phyloP scores from a whole-genome alignment of 139 green algal genomes.

The Mychonastes homosphaera region DNA sequence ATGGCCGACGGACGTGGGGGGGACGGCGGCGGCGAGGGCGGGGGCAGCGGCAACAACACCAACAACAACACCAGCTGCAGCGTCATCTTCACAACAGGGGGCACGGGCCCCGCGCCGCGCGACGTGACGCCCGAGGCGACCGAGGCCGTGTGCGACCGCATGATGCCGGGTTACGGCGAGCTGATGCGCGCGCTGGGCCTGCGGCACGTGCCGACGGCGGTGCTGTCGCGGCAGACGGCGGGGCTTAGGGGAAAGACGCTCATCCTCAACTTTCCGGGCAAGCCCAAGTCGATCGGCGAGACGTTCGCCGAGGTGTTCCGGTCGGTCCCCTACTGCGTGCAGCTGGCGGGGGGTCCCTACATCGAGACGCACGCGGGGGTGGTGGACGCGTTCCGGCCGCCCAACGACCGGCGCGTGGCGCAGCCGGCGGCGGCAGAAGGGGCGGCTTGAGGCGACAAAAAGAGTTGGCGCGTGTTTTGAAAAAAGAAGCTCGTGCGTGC shows the following conservation, averaged over 20 bases:
- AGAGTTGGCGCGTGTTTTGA: too few species aligned
- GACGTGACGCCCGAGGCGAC: constrained; percentile 92
- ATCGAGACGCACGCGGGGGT: constrained; percentile 63
- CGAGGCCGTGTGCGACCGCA: constrained; percentile 69
- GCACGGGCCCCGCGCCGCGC: constrained; percentile 69
- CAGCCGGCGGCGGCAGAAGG: constrained; percentile 5
- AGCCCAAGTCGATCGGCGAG: constrained; percentile 85
- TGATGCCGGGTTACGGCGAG: constrained; percentile 90
- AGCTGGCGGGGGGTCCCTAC: constrained; percentile 67
- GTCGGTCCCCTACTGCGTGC: constrained; percentile 80
- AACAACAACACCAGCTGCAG: constrained; percentile 60
- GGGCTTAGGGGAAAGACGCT: constrained; percentile 68
- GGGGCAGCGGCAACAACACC: constrained; percentile 21
- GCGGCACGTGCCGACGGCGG: constrained; percentile 83
- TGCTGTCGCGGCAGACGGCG: constrained; percentile 84
- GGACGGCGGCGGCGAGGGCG: background rate
- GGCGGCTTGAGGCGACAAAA: too few species aligned
- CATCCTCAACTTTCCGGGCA: constrained; percentile 85
- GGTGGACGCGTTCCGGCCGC: constrained; percentile 75
- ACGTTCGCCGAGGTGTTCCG: constrained; percentile 87
- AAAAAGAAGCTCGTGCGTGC: too few species aligned
- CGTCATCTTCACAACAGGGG: constrained; percentile 79
- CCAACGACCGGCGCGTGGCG: constrained; percentile 27
- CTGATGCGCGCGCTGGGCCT: constrained; percentile 85
- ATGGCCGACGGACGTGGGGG: constrained; percentile 59